Evolutionary conservation across 2,329 filamentous ascomycete genomes (phyloP), one percentile per base, ranked within the genome.

Genomic region (Aspergillus glaucus): DNA sequence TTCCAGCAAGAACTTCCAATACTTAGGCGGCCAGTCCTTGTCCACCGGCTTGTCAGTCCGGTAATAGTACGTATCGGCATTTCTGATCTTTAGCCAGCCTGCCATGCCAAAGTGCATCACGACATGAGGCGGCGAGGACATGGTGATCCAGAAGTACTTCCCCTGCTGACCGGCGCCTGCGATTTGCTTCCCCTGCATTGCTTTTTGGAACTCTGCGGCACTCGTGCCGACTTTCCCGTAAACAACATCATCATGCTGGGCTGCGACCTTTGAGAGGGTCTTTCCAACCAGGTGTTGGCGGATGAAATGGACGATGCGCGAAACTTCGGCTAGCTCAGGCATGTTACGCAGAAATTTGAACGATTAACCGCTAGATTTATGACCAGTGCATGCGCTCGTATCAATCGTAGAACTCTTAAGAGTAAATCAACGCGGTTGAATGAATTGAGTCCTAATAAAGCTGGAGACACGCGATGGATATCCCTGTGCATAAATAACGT

Each of bases 71-170:
- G 86, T 89, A 51, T 85, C 81, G 49, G 88, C 84, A 53, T 85
- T 84, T 55, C 81, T 85, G 64, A 97, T 90, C 61, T 95, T 87
- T 45, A 97, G 78, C 93, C 93, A 97, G 6, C 93, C 83, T 14
- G 75, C 73, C 78, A 80, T 80, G 39, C 89, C 89, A 59, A 94
- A 84, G 67, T 95, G 90, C 82, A 95, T 89, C 26, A 97, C 81
- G 0, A 87, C 81, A 69, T 97, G 93, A 1, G 92, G 91, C 9
- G 88, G 79, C 8, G 79, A 78, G 22, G 80, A 79, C 80, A 88
- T 87, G 34, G 88, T 84, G 19, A 97, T 76, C 77, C 93, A 98
- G 67, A 98, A 97, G 65, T 97, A 97, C 78, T 97, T 98, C 8
- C 93, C 93, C 66, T 96, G 93, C 51, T 87, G 89, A 3, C 87